A percentile compares a stretch with the other conserved stretches of the same genome.
Conservation (phyloP, 768 basidiomycete species). For the Boletus pseudopeckii region DNA sequence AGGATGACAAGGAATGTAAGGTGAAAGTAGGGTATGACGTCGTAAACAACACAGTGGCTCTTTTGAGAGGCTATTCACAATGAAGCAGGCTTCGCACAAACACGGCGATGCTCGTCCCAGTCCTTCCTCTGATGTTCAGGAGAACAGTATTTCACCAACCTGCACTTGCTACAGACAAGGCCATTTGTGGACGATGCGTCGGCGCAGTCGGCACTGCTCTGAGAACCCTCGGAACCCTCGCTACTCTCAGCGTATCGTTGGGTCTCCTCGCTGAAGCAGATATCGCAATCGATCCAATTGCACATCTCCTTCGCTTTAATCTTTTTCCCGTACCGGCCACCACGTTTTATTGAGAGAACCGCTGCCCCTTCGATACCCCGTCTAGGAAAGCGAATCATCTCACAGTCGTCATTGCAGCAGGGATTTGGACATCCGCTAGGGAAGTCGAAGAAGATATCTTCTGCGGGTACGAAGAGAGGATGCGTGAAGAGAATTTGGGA, state of each 20-base stretch:
- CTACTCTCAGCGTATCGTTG: conserved; percentile 34
- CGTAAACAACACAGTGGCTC: neutral
- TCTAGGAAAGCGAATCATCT: conserved; percentile 77
- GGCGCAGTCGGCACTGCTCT: conserved; percentile 39
- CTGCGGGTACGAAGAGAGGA: conserved; percentile 63
- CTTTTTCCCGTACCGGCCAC: conserved; percentile 46
- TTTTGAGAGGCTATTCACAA: conserved; percentile 7
- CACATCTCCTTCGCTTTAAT: conserved; percentile 65
- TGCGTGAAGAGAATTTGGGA: conserved; percentile 81
- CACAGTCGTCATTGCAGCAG: conserved; percentile 76
- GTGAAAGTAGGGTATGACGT: neutral
- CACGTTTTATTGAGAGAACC: conserved; percentile 60
- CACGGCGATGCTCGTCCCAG: conserved; percentile 75
- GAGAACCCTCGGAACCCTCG: conserved; percentile 46
- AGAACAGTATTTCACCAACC: conserved; percentile 75
- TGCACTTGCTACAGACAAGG: conserved; percentile 73
- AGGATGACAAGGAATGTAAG: neutral
- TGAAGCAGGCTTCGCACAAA: conserved; percentile 46
- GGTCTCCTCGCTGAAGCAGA: conserved; percentile 51
- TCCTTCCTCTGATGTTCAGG: conserved; percentile 71
- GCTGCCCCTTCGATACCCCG: conserved; percentile 58
- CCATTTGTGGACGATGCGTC: conserved; percentile 38
- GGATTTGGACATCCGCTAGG: conserved; percentile 78
- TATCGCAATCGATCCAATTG: conserved; percentile 77
- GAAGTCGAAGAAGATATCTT: conserved; percentile 73